Percentiles rank a stretch among this genome's conserved stretches.
Conservation (phyloP, 78 protist genomes). For the Emiliania huxleyi region DNA sequence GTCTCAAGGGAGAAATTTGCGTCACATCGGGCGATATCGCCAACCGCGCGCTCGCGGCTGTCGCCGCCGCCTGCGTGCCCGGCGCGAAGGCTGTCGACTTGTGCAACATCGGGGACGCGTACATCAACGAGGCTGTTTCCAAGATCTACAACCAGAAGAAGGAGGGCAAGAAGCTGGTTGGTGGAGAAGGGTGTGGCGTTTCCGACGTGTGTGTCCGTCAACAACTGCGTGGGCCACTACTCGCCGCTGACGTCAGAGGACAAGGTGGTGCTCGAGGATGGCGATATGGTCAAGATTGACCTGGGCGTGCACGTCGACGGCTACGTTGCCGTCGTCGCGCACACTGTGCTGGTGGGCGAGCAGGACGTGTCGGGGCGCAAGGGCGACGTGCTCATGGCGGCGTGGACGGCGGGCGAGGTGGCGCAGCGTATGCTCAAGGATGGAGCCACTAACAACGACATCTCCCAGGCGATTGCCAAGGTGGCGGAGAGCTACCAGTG, state of each 20-base stretch:
- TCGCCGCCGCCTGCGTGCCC: neutral
- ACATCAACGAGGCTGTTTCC: neutral
- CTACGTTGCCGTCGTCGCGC: constrained; percentile 74
- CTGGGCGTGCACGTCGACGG: constrained; percentile 96
- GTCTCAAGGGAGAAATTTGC: too few relatives aligned
- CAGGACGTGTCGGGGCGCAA: constrained; percentile 57
- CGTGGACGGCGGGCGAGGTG: constrained; percentile 82
- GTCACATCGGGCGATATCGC: constrained; percentile 71
- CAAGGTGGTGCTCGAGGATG: constrained; percentile 57
- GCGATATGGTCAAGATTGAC: constrained; percentile 95
- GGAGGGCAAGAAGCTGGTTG: constrained; percentile 3
- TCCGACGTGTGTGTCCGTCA: constrained; percentile 94
- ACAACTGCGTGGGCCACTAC: constrained; percentile 90
- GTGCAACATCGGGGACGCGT: neutral
- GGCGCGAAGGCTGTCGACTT: neutral
- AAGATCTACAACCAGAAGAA: neutral
- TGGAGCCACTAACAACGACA: constrained; percentile 49
- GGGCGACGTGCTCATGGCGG: constrained; percentile 91
- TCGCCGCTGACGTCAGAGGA: constrained; percentile 79
- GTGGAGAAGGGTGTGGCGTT: constrained; percentile 89
- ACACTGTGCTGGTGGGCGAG: constrained; percentile 56
- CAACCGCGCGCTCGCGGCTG: constrained; percentile 24
- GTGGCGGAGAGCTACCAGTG: constrained; percentile 64
- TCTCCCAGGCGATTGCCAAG: neutral
- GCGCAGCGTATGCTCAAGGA: constrained; percentile 72